Evolutionary conservation across 176 grass and related monocot genomes (phyloP), one percentile per base, ranked within the genome.

Genomic region (Typha latifolia): DNA sequence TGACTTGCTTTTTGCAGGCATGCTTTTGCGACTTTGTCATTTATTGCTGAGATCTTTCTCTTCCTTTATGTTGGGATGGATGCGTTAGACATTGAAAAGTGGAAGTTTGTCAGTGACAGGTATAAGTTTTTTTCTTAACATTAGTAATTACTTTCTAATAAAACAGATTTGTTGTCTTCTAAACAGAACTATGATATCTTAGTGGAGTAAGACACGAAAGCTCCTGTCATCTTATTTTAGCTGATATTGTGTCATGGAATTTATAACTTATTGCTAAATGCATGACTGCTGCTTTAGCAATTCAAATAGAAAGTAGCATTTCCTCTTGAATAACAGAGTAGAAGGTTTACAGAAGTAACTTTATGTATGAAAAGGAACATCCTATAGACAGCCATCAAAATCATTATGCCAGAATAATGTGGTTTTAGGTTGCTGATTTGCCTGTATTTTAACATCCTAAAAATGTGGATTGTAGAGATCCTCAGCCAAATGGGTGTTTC

Each of bases 41-140:
- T 99, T 88, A 94, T 99, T 49, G 81, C 89, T 3, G 95, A 99
- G 85, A 90, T 76, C 47, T 94, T 90, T 78, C 80, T 99, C 43
- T 99, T 99, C 67, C 86, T 94, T 19, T 99, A 99, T 87, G 95
- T 99, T 66, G 95, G 95, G 19, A 99, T 91, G 81, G 95, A 99
- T 85, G 89, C 95, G 29, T 79, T 99, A 19, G 95, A 99, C 56
- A 94, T 99, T 6, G 95, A 99, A 72, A 99, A 94, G 70, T 99
- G 95, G 95, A 87, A 81, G 19, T 80, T 94, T 57, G 84, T 84
- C 27, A 94, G 86, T 81, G 81, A 90, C 76, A 90, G 95, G 95
- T 99, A 70, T 2, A 31, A n/a, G 47, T 62, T 67, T 68, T 62
- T 16, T 14, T 61, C 34, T 63, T 19, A 47, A 26, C 16, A 14